Evolutionary conservation across 495 filamentous ascomycete genomes (phyloP).

Genomic region (Elasticomyces elasticus): DNA sequence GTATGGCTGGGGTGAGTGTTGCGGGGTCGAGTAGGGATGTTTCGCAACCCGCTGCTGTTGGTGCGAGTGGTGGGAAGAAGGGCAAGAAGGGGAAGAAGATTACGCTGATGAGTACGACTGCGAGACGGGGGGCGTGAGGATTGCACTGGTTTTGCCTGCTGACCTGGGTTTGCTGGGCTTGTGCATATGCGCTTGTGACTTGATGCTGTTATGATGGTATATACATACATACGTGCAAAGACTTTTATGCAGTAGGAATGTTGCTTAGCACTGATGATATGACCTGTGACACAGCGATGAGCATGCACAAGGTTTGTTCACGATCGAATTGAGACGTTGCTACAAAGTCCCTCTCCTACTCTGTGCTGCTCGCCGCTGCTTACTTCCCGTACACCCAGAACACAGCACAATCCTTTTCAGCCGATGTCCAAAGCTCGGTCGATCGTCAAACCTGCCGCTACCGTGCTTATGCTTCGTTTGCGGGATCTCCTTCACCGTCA

Average conservation of each 20-base stretch:
- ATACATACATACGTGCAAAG: background rate
- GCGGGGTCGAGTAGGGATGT: slow-evolving; percentile 10
- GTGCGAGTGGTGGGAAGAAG: slow-evolving; percentile 38
- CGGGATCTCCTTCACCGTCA: slow-evolving; percentile 2
- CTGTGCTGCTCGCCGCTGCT: background rate
- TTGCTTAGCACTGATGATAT: background rate
- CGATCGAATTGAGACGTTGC: too few species aligned
- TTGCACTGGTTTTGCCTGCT: background rate
- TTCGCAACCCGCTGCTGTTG: slow-evolving; percentile 27
- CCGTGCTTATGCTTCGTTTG: background rate
- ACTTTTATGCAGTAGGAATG: background rate
- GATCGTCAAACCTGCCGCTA: slow-evolving; percentile 5
- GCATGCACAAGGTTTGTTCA: too few species aligned
- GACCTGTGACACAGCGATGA: background rate
- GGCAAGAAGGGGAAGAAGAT: slow-evolving; percentile 94
- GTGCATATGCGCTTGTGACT: background rate
- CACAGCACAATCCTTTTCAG: slow-evolving; percentile 2
- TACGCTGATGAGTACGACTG: slow-evolving; percentile 83
- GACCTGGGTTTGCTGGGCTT: background rate
- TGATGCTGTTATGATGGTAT: background rate
- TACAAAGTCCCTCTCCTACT: background rate
- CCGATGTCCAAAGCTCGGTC: background rate
- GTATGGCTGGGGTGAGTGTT: background rate
- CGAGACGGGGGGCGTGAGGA: slow-evolving; percentile 52
- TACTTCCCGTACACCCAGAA: background rate